Base-by-base conservation (phyloP, 1,284 basidiomycete species). In the Thelephora terrestris region DNA sequence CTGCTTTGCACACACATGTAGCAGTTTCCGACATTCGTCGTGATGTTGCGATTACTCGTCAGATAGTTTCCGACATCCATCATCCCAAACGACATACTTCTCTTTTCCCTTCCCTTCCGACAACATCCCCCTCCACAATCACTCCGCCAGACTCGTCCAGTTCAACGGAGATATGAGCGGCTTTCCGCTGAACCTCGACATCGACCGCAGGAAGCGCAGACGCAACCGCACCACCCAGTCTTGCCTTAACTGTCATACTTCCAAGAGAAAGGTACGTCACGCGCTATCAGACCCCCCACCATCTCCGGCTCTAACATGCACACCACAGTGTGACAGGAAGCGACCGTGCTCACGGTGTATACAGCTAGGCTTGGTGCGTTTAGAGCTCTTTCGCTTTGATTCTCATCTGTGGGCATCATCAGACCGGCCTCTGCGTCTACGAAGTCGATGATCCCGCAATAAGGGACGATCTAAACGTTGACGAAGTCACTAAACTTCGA, bases 361-460 rank as follows among this genome's bases (percentile, higher is more conserved):
- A 47, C 85, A 91, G 51, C 74, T 87, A 52, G 75, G 87, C 61
- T 62, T 89, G 71, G 79, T 89, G 71, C 53, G 69, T 24, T 37
- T 43, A 37, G 48, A 45, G 38, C 16, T 45, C 38, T 54, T 37
- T 44, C 48, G n/a, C 58, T 45, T 57, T 52, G 10, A 47, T 53
- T 38, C 49, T 39, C 51, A 20, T 52, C 32, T 24, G 32, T 16
- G 23, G 17, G 43, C 50, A 45, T 29, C 47, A 52, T 2, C 53
- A 90, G 84, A 93, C 90, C 18, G 91, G 90, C 36, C 81, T 91
- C 17, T 93, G 90, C 62, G 90, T 93, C 0, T 93, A 93, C 58
- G 90, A 93, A 61, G 86, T 92, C 50, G 91, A 92, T 63, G 90
- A 93, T 65, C 84, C 86, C 12, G 79, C 85, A 9, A 70, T 88